Evolutionary conservation across 2,329 filamentous ascomycete species (phyloP).

Genomic region (Colletotrichum tanaceti): DNA sequence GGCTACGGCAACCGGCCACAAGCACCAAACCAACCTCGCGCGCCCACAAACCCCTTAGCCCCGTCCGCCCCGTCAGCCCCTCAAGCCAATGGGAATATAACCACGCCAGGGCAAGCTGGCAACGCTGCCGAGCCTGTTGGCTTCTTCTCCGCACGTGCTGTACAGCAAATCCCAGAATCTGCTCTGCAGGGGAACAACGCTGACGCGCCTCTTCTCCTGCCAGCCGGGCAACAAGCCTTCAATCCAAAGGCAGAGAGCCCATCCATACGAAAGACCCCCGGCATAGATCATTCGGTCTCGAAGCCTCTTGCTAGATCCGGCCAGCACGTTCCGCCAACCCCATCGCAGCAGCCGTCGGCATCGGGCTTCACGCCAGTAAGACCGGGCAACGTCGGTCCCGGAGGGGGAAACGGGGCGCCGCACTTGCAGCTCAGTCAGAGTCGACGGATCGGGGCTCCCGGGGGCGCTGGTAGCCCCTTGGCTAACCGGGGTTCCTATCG

Average conservation of each 20-base stretch:
- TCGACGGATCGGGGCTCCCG: slow-evolving; percentile 70
- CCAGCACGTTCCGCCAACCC: slow-evolving; percentile 61
- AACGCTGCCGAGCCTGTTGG: slow-evolving; percentile 59
- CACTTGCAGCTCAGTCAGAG: slow-evolving; percentile 67
- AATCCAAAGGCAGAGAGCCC: slow-evolving; percentile 82
- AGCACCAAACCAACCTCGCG: slow-evolving; percentile 43
- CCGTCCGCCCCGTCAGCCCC: slow-evolving; percentile 37
- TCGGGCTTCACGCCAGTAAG: slow-evolving; percentile 40
- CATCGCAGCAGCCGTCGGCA: slow-evolving; percentile 43
- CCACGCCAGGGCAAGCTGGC: slow-evolving; percentile 43
- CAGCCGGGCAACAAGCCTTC: slow-evolving; percentile 66
- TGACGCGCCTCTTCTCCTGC: slow-evolving; percentile 53
- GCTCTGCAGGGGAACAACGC: slow-evolving; percentile 54
- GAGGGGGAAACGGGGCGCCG: slow-evolving; percentile 50
- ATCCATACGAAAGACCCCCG: slow-evolving; percentile 88
- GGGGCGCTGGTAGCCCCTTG: slow-evolving; percentile 65
- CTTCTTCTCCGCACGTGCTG: slow-evolving; percentile 78
- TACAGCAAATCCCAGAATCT: slow-evolving; percentile 65
- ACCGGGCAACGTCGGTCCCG: slow-evolving; percentile 21
- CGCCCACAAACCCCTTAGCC: slow-evolving; percentile 38
- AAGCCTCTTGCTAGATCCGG: slow-evolving; percentile 74
- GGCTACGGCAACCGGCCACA: slow-evolving; percentile 42
- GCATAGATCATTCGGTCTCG: slow-evolving; percentile 83
- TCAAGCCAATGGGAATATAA: slow-evolving; percentile 27
- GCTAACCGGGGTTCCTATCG: slow-evolving; percentile 69